phyloP scores from a whole-genome alignment of 2,329 filamentous ascomycete genomes.

The Ustulina deusta region DNA sequence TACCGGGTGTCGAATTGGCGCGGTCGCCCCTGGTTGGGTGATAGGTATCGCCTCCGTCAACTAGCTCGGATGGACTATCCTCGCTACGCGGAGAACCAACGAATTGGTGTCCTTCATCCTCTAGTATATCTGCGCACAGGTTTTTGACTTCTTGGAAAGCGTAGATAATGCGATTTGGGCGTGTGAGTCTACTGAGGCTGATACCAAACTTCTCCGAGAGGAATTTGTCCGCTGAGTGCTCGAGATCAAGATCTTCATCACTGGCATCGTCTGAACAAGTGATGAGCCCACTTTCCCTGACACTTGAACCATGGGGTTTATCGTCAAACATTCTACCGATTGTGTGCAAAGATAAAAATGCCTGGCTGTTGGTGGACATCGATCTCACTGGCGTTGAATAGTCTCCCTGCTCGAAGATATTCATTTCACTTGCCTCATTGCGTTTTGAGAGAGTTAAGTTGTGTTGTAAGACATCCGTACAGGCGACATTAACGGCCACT shows the following conservation, averaged over 20 bases:
- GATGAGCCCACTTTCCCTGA: background rate
- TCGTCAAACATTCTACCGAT: background rate
- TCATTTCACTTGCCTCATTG: background rate
- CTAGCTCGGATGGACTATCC: constrained; percentile 25
- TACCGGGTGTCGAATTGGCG: background rate
- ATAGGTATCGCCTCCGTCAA: background rate
- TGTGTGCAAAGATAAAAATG: background rate
- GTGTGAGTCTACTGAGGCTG: constrained; percentile 26
- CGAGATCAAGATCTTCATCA: constrained; percentile 34
- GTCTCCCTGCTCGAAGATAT: background rate
- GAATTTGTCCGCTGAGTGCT: constrained; percentile 31
- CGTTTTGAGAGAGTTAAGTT: background rate
- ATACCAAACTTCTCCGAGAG: constrained; percentile 37
- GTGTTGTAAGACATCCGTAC: background rate
- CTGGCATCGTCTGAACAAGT: background rate
- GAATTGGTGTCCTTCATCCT: constrained; percentile 33
- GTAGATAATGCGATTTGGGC: constrained; percentile 30
- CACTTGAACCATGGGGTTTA: background rate
- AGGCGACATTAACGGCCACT: background rate
- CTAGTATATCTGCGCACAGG: constrained; percentile 32
- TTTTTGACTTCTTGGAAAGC: constrained; percentile 32
- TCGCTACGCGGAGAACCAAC: constrained; percentile 1
- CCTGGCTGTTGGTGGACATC: background rate
- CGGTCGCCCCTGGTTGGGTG: background rate
- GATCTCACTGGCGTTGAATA: background rate